Conservation (phyloP, 2,329 filamentous ascomycete species). For the Aspergillus sp. region DNA sequence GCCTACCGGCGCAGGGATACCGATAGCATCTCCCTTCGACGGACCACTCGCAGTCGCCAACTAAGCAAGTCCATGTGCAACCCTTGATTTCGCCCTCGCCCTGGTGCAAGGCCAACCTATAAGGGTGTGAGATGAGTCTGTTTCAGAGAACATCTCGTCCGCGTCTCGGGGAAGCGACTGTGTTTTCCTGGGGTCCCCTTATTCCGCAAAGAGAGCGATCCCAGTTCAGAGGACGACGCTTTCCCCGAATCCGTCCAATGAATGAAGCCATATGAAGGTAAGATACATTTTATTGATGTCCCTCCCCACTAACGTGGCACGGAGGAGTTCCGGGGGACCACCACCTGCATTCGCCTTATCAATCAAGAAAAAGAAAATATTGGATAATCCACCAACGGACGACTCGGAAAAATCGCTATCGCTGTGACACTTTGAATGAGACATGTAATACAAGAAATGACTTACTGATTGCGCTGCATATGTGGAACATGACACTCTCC, state of each 20-base stretch:
- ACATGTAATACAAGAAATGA: constrained; percentile 1
- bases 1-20: constrained; percentile 4
- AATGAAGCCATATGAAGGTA: constrained; percentile 4
- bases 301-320: constrained; percentile 16
- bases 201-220: constrained; percentile 6
- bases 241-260: background rate
- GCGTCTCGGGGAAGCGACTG: constrained; percentile 14
- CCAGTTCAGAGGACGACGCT: background rate
- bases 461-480: constrained; percentile 7
- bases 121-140: background rate
- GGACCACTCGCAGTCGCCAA: constrained; percentile 13
- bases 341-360: constrained; percentile 23
- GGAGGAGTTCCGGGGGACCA: constrained; percentile 10
- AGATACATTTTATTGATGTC: constrained; percentile 11
- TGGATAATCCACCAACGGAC: constrained; percentile 13
- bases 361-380: constrained; percentile 17
- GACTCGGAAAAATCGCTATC: constrained; percentile 2
- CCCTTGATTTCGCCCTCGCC: constrained; percentile 18
- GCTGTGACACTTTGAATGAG: background rate
- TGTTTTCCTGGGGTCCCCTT: constrained; percentile 17
- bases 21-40: constrained; percentile 15
- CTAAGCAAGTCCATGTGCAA: constrained; percentile 23
- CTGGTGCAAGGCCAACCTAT: constrained; percentile 10
- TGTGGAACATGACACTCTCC: constrained; percentile 17
- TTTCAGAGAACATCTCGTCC: constrained; percentile 5